phyloP scores from a whole-genome alignment of 2,329 filamentous ascomycete species.

The Colletotrichum sp. region DNA sequence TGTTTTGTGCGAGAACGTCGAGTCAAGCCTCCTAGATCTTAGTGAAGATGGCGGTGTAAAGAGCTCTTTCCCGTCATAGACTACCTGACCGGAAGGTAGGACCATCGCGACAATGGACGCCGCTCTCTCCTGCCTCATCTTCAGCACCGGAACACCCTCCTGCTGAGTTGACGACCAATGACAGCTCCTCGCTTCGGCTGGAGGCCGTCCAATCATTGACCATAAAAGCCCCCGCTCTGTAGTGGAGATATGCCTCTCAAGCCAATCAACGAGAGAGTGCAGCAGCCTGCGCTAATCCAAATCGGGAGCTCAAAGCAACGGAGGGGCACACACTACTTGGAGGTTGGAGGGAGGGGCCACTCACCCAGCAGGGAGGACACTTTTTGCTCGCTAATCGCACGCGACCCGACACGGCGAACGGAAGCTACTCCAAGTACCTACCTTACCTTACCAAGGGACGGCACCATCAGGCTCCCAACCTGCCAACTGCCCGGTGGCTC shows the following conservation, averaged over 20 bases:
- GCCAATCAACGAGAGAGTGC: background rate
- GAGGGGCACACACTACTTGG: background rate
- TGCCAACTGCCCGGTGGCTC: background rate
- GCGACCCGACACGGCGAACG: background rate
- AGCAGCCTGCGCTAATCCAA: background rate
- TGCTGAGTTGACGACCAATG: background rate
- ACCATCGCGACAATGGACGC: background rate
- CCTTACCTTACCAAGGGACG: background rate
- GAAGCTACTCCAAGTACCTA: background rate
- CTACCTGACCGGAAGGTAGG: background rate
- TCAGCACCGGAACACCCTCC: background rate
- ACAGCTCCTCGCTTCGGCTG: background rate
- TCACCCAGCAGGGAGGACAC: background rate
- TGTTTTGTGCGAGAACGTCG: too few species aligned
- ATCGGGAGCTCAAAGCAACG: background rate
- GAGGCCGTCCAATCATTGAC: background rate
- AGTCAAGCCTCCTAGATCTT: background rate
- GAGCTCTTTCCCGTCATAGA: background rate
- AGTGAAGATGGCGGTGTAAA: background rate
- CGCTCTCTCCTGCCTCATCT: background rate
- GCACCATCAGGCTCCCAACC: background rate
- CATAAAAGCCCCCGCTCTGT: background rate
- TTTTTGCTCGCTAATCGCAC: background rate
- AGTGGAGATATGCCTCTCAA: rapidly evolving
- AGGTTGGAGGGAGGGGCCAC: background rate